phyloP scores from a whole-genome alignment of 2,329 filamentous ascomycete genomes.

The Penicillium sp. region DNA sequence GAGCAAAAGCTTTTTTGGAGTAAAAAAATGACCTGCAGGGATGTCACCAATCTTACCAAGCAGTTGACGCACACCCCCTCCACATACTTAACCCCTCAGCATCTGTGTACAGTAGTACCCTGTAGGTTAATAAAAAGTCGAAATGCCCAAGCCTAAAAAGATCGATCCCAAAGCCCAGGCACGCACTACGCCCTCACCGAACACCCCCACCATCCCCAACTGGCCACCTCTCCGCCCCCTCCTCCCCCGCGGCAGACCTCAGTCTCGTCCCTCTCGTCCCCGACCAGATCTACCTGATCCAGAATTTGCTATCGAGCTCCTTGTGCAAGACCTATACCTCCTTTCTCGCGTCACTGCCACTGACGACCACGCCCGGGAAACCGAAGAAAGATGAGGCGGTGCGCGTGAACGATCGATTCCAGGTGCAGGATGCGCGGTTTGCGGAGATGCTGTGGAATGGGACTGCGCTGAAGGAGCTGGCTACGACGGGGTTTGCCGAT shows the following conservation, averaged over 20 bases:
- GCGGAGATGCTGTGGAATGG: slow-evolving; percentile 73
- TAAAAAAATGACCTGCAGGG: slow-evolving; percentile 1
- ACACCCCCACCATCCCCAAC: slow-evolving; percentile 46
- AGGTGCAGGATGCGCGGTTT: slow-evolving; percentile 73
- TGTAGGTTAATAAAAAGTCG: not conserved
- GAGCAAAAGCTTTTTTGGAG: slow-evolving; percentile 4
- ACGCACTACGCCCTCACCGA: slow-evolving; percentile 6
- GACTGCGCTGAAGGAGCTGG: slow-evolving; percentile 69
- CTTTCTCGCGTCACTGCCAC: slow-evolving; percentile 68
- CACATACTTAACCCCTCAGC: not conserved
- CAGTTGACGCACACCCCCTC: not conserved
- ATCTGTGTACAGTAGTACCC: not conserved
- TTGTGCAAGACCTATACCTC: slow-evolving; percentile 75
- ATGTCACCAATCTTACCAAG: not conserved
- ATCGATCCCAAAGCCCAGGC: slow-evolving; percentile 11
- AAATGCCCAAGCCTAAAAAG: slow-evolving; percentile 19
- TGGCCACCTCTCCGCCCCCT: slow-evolving; percentile 74
- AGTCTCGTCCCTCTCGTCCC: slow-evolving; percentile 56
- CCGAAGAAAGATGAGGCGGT: slow-evolving; percentile 79
- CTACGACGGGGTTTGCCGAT: slow-evolving; percentile 39
- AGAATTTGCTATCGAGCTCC: slow-evolving; percentile 70
- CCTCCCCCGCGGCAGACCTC: slow-evolving; percentile 65
- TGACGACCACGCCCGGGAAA: slow-evolving; percentile 74
- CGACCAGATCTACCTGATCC: slow-evolving; percentile 70
- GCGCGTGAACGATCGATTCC: slow-evolving; percentile 85